Base-by-base conservation (phyloP, 1,139 yeast species). In the Wickerhamiella pararugosa region DNA sequence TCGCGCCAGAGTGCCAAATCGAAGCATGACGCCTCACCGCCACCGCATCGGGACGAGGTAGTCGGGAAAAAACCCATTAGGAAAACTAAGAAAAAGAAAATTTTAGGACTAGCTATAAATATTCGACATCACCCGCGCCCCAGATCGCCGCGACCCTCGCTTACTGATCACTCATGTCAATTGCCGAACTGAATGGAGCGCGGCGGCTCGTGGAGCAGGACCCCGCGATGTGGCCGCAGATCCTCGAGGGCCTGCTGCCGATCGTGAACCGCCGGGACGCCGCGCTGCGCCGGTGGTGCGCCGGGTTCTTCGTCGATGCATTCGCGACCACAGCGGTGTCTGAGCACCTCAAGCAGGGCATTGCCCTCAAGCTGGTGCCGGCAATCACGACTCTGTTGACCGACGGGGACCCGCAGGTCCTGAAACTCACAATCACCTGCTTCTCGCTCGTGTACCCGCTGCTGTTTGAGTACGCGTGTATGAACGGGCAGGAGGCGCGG, bases 261-360 rank as follows among this genome's bases (percentile, higher is more conserved):
- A 51, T 63, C 25, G 62, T 66, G n/a, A 53, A 54, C 35, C 53
- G 57, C 6, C 57, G 60, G 3, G 64, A 61, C 29, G 44, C 50
- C 6, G 50, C 49, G 15, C 51, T 65, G 11, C 53, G 66, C 9
- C 54, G 53, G 29, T 65, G 69, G 69, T 58, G 64, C 39, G 55
- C 65, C 2, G 52, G 49, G 15, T 64, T 65, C 47, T 51, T 65
- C n/a, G 54, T 57, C 21, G 65, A 62, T 41, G 65, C 65, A 7
- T 60, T 65, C 41, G 51, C 64, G 8, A 51, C 60, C 7, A 47
- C 49, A 7, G 56, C 52, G 11, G 49, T 63, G 28, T 52, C 53
- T 21, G 49, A 42, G 25, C 53, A 51, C 7, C 53, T 49, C 29
- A 59, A 55, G 39, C 49, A 52, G 32, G 51, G 45, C 6, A 45